Conservation (phyloP, 306 rosid species). For the Vigna angularis region DNA sequence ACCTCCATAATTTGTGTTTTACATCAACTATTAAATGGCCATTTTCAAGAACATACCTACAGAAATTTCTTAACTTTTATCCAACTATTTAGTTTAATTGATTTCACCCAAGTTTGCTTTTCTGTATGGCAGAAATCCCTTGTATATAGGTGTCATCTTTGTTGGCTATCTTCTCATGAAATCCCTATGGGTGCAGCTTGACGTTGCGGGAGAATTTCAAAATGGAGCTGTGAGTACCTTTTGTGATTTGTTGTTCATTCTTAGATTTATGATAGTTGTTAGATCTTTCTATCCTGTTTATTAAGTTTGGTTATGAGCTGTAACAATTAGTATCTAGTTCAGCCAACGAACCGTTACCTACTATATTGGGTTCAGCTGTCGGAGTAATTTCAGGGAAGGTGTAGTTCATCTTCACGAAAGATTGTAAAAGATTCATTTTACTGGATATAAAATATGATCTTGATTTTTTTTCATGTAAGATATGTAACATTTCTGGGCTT, state of each 20-base stretch:
- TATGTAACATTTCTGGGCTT: neutral
- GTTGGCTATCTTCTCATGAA: constrained; percentile 66
- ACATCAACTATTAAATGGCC: constrained; percentile 11
- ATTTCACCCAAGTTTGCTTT: constrained; percentile 38
- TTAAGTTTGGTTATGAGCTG: neutral
- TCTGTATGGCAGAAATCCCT: constrained; percentile 77
- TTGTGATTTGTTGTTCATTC: constrained; percentile 26
- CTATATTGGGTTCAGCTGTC: neutral
- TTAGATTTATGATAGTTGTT: constrained; percentile 25
- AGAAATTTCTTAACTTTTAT: constrained; percentile 19
- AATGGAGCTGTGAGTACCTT: constrained; percentile 75
- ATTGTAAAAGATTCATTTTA: neutral
- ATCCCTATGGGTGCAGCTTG: constrained; percentile 90
- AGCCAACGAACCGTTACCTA: neutral
- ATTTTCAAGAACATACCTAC: constrained; percentile 28
- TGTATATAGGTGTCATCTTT: constrained; percentile 72
- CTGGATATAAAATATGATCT: neutral
- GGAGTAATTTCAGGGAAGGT: neutral
- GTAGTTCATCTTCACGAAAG: constrained; percentile 8
- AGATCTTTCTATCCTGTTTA: constrained; percentile 3
- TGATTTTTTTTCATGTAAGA: neutral
- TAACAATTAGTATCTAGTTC: constrained; percentile 11
- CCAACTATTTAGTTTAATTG: neutral
- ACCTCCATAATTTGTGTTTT: constrained; percentile 11
- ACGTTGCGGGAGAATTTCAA: constrained; percentile 65